Percentiles rank a stretch among this genome's conserved stretches.
phyloP scores from a whole-genome alignment of 331 rosid genomes.

The Rosa hybrid region DNA sequence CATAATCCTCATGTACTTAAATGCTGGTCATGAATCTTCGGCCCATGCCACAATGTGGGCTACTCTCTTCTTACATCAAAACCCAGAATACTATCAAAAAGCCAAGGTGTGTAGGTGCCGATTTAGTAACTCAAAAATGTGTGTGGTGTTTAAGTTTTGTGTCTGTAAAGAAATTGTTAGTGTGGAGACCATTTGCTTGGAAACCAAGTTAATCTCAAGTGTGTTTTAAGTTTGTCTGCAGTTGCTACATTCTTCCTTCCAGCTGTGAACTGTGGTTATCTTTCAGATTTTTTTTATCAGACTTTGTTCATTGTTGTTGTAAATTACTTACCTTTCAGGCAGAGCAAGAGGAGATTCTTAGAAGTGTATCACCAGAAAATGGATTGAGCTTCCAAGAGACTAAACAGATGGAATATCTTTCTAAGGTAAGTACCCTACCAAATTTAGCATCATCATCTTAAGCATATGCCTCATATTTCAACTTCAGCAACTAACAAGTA shows the following conservation, averaged over 20 bases:
- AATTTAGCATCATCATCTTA: neutral
- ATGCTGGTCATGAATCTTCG: conserved; percentile 91
- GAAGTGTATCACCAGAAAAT: conserved; percentile 47
- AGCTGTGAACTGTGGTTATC: neutral
- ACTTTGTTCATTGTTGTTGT: neutral
- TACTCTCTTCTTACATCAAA: conserved; percentile 43
- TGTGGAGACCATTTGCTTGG: neutral
- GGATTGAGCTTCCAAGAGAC: conserved; percentile 50
- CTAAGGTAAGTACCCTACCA: conserved; percentile 39
- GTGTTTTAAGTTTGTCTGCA: neutral
- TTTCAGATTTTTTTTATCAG: neutral
- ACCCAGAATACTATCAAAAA: conserved; percentile 42
- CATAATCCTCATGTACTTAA: conserved; percentile 60
- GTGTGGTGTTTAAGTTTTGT: neutral
- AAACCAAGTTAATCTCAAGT: neutral
- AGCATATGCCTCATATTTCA: neutral
- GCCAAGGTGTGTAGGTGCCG: conserved; percentile 54
- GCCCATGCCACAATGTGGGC: conserved; percentile 74
- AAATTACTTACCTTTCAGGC: conserved; percentile 34
- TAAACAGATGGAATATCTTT: conserved; percentile 63
- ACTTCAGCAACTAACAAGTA: conserved; percentile 2
- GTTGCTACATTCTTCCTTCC: neutral
- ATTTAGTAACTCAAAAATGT: neutral
- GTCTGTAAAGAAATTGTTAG: neutral
- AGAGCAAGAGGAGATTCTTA: conserved; percentile 63